Conservation (phyloP, 129 eudicot genomes). For the Smallanthus sonchifolius region DNA sequence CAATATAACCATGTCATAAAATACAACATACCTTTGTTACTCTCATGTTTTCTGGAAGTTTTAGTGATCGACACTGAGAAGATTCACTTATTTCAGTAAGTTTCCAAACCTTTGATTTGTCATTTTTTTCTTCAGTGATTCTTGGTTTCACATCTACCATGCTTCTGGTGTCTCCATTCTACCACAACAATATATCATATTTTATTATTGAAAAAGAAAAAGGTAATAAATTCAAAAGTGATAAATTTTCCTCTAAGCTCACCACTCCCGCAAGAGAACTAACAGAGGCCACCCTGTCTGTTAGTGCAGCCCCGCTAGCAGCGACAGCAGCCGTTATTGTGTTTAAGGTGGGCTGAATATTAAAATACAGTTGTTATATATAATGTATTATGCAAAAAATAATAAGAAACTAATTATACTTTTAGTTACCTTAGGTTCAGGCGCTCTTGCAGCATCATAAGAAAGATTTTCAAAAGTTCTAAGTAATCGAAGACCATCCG, state of each 20-base stretch:
- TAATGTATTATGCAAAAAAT: neutral
- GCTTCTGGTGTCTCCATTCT: constrained; percentile 38
- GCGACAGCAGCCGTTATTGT: constrained; percentile 50
- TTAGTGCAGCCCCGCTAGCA: constrained; percentile 56
- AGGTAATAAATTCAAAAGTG: neutral
- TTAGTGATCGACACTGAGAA: constrained; percentile 51
- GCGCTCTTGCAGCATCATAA: constrained; percentile 31
- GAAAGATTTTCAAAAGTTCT: constrained; percentile 32
- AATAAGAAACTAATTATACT: neutral
- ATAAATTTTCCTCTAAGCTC: constrained; percentile 18
- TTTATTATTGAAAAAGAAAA: neutral
- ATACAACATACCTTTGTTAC: constrained; percentile 31
- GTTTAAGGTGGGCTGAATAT: constrained; percentile 60
- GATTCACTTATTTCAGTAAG: constrained; percentile 41
- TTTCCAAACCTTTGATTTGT: constrained; percentile 31
- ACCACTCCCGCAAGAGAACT: constrained; percentile 66
- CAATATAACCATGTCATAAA: neutral
- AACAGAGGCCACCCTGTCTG: constrained; percentile 64
- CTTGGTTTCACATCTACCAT: constrained; percentile 30
- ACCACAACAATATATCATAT: neutral
- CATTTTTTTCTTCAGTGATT: constrained; percentile 28
- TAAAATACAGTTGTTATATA: neutral
- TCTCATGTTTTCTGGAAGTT: constrained; percentile 44
- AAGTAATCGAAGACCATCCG: constrained; percentile 40
- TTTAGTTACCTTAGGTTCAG: constrained; percentile 54